These are phyloP conservation scores for bread wheat (Triticum aestivum) DNA, from an alignment of 176 grass and related monocot species.

Conservation along the genomic window DNA sequence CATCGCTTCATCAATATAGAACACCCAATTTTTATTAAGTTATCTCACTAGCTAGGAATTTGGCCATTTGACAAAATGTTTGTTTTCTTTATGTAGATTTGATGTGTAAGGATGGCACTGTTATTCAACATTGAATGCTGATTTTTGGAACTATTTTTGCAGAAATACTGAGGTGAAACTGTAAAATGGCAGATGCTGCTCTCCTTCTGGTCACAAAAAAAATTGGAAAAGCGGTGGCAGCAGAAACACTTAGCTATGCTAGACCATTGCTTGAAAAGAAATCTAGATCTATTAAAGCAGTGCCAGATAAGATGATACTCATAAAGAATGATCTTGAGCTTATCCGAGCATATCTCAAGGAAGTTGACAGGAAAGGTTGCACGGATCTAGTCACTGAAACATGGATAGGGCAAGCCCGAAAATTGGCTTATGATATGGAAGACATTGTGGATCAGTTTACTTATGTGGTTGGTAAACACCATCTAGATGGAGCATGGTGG, in stretches of 20 bases:
- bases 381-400: neutral
- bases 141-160: neutral
- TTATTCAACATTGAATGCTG: too few species aligned
- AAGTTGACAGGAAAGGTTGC: neutral
- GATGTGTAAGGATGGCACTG: too few species aligned
- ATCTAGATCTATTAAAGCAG: neutral
- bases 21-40: too few species aligned
- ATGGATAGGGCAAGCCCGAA: too few species aligned
- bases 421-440: too few species aligned
- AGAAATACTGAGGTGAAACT: neutral
- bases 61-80: too few species aligned
- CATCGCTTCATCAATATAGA: too few species aligned
- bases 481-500: neutral
- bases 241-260: neutral
- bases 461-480: neutral
- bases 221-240: conserved; percentile 5
- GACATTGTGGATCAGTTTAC: too few species aligned
- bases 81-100: neutral
- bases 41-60: too few species aligned
- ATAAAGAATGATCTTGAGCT: conserved; percentile 33
- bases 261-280: neutral
- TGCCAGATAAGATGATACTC: conserved; percentile 21
- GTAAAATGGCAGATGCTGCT: conserved; percentile 31
- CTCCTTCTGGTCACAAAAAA: conserved; percentile 27
- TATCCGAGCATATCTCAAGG: conserved; percentile 31